Evolutionary conservation across 306 rosid genomes (phyloP).

Genomic region (Corylus heterophylla): DNA sequence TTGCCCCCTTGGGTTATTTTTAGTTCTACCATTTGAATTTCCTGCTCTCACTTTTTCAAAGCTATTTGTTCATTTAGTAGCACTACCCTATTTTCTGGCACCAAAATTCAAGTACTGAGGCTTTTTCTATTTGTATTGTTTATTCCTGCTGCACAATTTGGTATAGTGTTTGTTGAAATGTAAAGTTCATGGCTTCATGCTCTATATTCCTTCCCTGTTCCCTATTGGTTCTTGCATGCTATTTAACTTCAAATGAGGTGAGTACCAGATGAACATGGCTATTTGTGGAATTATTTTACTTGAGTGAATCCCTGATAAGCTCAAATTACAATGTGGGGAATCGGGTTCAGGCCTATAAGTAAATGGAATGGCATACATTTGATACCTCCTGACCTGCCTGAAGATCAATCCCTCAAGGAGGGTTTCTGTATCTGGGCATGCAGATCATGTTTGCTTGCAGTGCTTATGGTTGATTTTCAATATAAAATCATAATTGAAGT

Average conservation of each 20-base stretch:
- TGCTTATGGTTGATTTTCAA: not conserved
- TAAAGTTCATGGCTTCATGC: not conserved
- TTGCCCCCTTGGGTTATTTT: not conserved
- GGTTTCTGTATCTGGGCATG: not conserved
- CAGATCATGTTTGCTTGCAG: not conserved
- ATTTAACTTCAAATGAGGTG: no score
- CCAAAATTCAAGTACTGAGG: not conserved
- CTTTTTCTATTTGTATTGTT: not conserved
- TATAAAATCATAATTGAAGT: not conserved
- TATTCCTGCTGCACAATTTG: not conserved
- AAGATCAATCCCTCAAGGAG: not conserved
- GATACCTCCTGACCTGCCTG: not conserved
- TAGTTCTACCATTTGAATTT: not conserved
- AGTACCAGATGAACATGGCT: no score
- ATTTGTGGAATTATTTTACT: no score
- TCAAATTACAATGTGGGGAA: not conserved
- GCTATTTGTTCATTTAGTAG: not conserved
- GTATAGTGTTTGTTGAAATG: not conserved
- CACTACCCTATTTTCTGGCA: not conserved
- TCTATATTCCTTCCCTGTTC: not conserved
- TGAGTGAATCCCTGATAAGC: not conserved
- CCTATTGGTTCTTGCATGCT: not conserved
- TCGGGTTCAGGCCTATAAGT: not conserved
- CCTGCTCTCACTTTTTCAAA: not conserved
- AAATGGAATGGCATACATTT: not conserved